Percentiles rank a stretch among this genome's conserved stretches.
phyloP scores from a whole-genome alignment of 805 yeast genomes.

The Saturnispora hagleri region DNA sequence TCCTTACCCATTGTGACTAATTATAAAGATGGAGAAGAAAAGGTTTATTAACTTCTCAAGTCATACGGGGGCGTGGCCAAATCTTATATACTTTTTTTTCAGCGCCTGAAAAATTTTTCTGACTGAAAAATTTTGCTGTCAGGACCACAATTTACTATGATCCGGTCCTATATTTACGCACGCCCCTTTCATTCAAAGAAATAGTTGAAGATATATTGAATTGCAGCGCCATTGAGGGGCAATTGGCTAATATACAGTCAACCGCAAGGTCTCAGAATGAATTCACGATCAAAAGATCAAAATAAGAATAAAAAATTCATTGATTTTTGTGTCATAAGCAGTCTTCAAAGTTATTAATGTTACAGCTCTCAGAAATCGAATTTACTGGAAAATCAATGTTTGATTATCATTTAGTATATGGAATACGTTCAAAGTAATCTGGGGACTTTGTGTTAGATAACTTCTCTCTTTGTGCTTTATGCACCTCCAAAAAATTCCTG shows the following conservation, averaged over 20 bases:
- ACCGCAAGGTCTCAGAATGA: neutral
- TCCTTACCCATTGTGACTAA: conserved; percentile 62
- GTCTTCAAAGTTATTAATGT: neutral
- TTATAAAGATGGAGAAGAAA: conserved; percentile 2
- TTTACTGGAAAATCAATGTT: neutral
- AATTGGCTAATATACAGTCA: neutral
- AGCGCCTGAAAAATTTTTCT: conserved; percentile 1
- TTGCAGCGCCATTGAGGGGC: neutral
- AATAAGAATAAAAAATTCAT: neutral
- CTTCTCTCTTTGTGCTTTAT: neutral
- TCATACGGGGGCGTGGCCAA: conserved; percentile 1
- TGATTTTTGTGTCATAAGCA: neutral
- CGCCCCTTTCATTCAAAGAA: neutral
- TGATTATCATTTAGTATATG: no score
- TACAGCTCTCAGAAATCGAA: neutral
- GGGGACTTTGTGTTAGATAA: neutral
- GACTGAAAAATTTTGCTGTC: neutral
- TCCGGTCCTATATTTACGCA: conserved; percentile 3
- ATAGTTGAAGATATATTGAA: neutral
- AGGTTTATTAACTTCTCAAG: neutral
- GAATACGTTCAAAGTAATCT: no score
- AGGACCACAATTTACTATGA: conserved; percentile 2
- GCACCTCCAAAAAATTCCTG: neutral
- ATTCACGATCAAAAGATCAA: no score
- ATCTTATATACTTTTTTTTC: conserved; percentile 6